Evolutionary conservation across 352 stramenopile genomes (phyloP).

Genomic region (Globisporangium camurandrum): DNA sequence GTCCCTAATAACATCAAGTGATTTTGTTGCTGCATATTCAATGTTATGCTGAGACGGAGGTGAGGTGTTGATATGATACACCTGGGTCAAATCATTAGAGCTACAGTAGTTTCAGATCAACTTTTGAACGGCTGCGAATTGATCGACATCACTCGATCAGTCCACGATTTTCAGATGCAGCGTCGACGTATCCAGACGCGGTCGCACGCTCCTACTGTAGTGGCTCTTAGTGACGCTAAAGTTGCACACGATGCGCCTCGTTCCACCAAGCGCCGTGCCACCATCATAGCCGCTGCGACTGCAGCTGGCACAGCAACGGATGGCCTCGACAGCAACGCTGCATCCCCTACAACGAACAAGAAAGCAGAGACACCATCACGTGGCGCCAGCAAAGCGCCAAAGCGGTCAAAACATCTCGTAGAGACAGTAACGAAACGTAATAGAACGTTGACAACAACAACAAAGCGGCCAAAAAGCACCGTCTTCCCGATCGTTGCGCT

Average conservation of each 20-base stretch:
- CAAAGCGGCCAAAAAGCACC: not conserved
- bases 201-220: not conserved
- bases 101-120: not conserved
- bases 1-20: too few species aligned
- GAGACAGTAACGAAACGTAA: too few species aligned
- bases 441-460: too few species aligned
- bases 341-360: not conserved
- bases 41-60: too few species aligned
- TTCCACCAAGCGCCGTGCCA: not conserved
- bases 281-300: not conserved
- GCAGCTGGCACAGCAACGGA: not conserved
- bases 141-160: too few species aligned
- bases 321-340: not conserved
- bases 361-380: not conserved
- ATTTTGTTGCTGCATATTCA: too few species aligned
- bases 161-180: too few species aligned
- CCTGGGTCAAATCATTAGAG: not conserved
- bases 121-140: not conserved
- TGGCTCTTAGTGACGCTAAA: not conserved
- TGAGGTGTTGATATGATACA: too few species aligned
- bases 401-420: too few species aligned
- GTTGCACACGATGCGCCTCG: too few species aligned
- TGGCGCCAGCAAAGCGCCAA: not conserved
- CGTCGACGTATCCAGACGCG: conserved; percentile 9
- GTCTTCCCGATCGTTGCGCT: not conserved